phyloP scores from a whole-genome alignment of 1,284 basidiomycete genomes.

The Melampsora occidentalis region DNA sequence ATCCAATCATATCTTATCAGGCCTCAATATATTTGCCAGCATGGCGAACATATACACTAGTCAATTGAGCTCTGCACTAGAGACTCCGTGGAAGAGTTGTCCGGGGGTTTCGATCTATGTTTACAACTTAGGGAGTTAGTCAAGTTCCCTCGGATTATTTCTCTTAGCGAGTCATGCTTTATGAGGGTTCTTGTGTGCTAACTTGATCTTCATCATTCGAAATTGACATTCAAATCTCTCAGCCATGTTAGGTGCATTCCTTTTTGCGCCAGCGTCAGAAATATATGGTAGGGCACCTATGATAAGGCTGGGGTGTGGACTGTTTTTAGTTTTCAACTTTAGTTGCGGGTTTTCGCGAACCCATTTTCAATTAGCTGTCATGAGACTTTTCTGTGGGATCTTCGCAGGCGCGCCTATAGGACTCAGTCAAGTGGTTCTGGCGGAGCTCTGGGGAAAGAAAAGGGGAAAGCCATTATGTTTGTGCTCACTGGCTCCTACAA shows the following conservation, averaged over 20 bases:
- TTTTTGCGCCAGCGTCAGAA: slow-evolving; percentile 31
- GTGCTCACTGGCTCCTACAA: neutral
- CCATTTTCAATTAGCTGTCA: slow-evolving; percentile 7
- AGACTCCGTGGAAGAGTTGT: neutral
- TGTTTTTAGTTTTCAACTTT: slow-evolving; percentile 18
- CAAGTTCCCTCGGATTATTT: neutral
- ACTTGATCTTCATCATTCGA: neutral
- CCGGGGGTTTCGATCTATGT: neutral
- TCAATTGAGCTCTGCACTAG: neutral
- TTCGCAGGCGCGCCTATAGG: slow-evolving; percentile 14
- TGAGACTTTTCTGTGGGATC: slow-evolving; percentile 17
- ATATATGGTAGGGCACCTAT: slow-evolving; percentile 25
- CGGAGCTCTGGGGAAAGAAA: slow-evolving; percentile 25
- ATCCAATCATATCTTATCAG: slow-evolving; percentile 10
- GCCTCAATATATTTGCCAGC: slow-evolving; percentile 4
- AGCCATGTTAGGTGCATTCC: slow-evolving; percentile 18
- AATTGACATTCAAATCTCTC: neutral
- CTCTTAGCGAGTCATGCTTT: no score
- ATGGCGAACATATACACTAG: neutral
- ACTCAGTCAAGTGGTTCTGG: slow-evolving; percentile 19
- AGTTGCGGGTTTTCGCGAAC: slow-evolving; percentile 22
- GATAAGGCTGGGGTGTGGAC: neutral
- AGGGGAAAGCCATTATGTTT: slow-evolving; percentile 22
- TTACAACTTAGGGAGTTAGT: slow-evolving; percentile 2
- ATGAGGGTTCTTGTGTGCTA: neutral